phyloP scores from a whole-genome alignment of 2,329 filamentous ascomycete species.

The Hymenotorrendiella dingleyae region DNA sequence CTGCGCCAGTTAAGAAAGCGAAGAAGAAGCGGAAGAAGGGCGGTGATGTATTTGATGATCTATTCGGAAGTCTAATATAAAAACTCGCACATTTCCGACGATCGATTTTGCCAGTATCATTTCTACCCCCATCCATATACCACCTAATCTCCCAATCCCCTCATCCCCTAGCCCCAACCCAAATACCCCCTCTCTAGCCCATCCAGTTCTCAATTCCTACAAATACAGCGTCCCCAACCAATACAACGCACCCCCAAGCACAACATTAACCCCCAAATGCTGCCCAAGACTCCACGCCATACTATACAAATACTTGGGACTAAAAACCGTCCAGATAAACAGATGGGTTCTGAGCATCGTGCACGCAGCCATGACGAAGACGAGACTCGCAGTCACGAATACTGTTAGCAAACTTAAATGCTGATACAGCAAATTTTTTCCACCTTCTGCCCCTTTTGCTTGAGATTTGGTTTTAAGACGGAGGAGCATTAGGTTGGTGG shows the following conservation, averaged over 20 bases:
- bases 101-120: background rate
- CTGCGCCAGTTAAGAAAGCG: slow-evolving; percentile 31
- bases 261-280: slow-evolving; percentile 69
- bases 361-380: slow-evolving; percentile 84
- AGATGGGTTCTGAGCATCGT: slow-evolving; percentile 78
- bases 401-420: slow-evolving; percentile 63
- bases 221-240: slow-evolving; percentile 40
- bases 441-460: slow-evolving; percentile 5
- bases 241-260: slow-evolving; percentile 53
- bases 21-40: slow-evolving; percentile 52
- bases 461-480: slow-evolving; percentile 23
- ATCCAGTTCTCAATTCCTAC: slow-evolving; percentile 1
- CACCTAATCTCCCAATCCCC: background rate
- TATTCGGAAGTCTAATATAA: slow-evolving; percentile 45
- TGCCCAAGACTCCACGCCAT: slow-evolving; percentile 83
- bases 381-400: slow-evolving; percentile 59
- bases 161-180: background rate
- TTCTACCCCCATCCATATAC: background rate
- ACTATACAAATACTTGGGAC: slow-evolving; percentile 89
- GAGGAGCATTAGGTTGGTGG: slow-evolving; percentile 55
- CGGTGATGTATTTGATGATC: slow-evolving; percentile 64
- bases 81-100: background rate
- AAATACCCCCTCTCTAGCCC: background rate
- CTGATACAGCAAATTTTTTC: slow-evolving; percentile 22
- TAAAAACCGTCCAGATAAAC: slow-evolving; percentile 99